Base-by-base conservation (phyloP, 2,329 filamentous ascomycete genomes). In the Periglandula ipomoeae region DNA sequence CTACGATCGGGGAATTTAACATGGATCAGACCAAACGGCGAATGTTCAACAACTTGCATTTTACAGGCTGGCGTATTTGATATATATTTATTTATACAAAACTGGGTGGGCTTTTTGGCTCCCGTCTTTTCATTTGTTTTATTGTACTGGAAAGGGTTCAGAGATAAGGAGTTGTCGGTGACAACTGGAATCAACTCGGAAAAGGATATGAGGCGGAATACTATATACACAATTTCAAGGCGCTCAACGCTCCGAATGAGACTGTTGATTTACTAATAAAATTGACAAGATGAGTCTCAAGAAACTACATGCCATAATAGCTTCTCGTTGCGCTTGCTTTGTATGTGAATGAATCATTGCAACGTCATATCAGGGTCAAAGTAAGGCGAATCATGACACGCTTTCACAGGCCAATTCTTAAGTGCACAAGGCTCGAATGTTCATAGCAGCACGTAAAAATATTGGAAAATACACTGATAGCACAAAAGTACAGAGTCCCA, bases 21-120 rank as follows among this genome's bases (percentile, higher is more conserved):
- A 58, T 57, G 51, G 15, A 52, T 52, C 47, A 45, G 37, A 47
- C 43, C 34, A 32, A 55, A 48, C 40, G 54, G 52, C 54, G 52
- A 57, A 57, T 55, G 53, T 59, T 59, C 56, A 59, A 59, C 56
- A 58, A 57, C 50, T 53, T 59, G 51, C 52, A 53, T 53, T 55
- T 53, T 42, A 46, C 52, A 47, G 53, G 56, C 50, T 55, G 54
- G 56, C 56, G 56, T 46, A 56, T 44, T 44, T 34, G 5, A 34
- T 50, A 19, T 57, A 39, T 13, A 15, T 5, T 43, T 27, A 10
- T 50, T 42, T 47, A 30, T 11, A 24, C 19, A 30, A 37, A 51
- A 52, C 48, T 47, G 51, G 46, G 44, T 13, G 42, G 46, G 44
- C 46, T 20, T 15, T 49, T 35, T 27, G 32, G 30, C 3, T 40